Percentiles rank a stretch among this genome's conserved stretches.
Evolutionary conservation across 2,329 filamentous ascomycete genomes (phyloP).

Genomic region (Zymoseptoria tritici): DNA sequence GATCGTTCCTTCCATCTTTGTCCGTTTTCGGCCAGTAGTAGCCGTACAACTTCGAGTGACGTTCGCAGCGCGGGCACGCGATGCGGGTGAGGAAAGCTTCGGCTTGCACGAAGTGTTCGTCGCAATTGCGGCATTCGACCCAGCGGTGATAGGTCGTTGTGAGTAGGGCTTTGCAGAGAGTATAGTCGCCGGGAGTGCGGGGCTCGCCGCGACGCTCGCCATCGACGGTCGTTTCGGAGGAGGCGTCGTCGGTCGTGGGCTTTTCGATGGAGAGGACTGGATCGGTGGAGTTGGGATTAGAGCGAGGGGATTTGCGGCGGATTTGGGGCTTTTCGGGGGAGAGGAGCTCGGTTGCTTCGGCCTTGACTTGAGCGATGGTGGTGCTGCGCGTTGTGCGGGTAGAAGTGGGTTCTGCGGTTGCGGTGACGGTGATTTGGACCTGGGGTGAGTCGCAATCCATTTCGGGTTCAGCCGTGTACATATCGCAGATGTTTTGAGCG

Average conservation of each 20-base stretch:
- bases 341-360: slow-evolving; percentile 2
- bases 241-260: slow-evolving; percentile 3
- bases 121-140: slow-evolving; percentile 84
- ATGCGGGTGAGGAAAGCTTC: slow-evolving; percentile 81
- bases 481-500: slow-evolving; percentile 24
- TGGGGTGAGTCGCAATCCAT: slow-evolving; percentile 1
- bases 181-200: slow-evolving; percentile 54
- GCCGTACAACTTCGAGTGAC: slow-evolving; percentile 92
- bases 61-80: slow-evolving; percentile 85
- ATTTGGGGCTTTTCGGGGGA: slow-evolving; percentile 6
- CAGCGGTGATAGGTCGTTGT: slow-evolving; percentile 70
- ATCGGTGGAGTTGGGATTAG: slow-evolving; percentile 4
- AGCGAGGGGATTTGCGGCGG: slow-evolving; percentile 11
- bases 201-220: slow-evolving; percentile 29
- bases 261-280: slow-evolving; percentile 25
- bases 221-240: slow-evolving; percentile 13
- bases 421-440: slow-evolving; percentile 4
- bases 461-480: slow-evolving; percentile 21
- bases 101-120: slow-evolving; percentile 73
- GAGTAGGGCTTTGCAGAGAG: slow-evolving; percentile 68
- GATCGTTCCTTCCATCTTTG: slow-evolving; percentile 65
- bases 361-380: neutral
- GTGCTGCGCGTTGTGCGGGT: slow-evolving; percentile 2
- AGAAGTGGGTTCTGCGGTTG: slow-evolving; percentile 3
- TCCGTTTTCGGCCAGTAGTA: slow-evolving; percentile 96